Base-by-base conservation (phyloP, 352 stramenopile genomes). In the Aphanomyces astaci region DNA sequence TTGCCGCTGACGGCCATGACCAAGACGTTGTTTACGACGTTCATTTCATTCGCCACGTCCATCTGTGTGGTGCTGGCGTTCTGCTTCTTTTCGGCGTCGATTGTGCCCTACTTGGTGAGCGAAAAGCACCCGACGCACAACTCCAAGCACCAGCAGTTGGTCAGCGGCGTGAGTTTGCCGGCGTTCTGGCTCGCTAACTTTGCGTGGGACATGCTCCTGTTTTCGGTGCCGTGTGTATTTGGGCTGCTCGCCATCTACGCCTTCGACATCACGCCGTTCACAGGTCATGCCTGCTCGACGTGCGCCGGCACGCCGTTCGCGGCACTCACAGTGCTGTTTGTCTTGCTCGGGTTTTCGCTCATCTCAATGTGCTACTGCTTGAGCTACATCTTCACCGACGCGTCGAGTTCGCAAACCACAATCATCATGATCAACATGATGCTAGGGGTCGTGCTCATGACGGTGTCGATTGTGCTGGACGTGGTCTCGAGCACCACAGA, bases 101-200 rank as follows among this genome's bases (percentile, higher is more conserved):
- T 96, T 63, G 95, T 95, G 53, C 92, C 94, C 4, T 98, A 98
- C 76, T 73, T 99, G 33, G 96, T 99, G 32, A 94, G 96, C 63
- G 96, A 99, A 73, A 83, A 83, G 53, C 86, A 98, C 62, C 85
- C 92, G 7, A 73, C 73, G 15, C 76, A 86, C 72, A 98, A 98
- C 75, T 92, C 95, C 2, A 99, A 99, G 75, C 97, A 99, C 81
- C 88, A 97, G 78, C 92, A 98, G 72, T 89, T 84, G 74, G 95
- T 99, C 31, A 96, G 89, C 0, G 97, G 97, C 11, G 95, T 98
- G 0, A 90, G 87, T 39, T 80, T 98, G 10, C 71, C 69, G 1
- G 89, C 92, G 0, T 99, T 99, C 72, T 99, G 97, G 97, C 48
- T 98, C 3, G 90, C 93, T 17, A 98, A 97, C 49, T 98, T 89